Evolutionary conservation across 768 basidiomycete genomes (phyloP).

Genomic region (Rhizopogon rudus): DNA sequence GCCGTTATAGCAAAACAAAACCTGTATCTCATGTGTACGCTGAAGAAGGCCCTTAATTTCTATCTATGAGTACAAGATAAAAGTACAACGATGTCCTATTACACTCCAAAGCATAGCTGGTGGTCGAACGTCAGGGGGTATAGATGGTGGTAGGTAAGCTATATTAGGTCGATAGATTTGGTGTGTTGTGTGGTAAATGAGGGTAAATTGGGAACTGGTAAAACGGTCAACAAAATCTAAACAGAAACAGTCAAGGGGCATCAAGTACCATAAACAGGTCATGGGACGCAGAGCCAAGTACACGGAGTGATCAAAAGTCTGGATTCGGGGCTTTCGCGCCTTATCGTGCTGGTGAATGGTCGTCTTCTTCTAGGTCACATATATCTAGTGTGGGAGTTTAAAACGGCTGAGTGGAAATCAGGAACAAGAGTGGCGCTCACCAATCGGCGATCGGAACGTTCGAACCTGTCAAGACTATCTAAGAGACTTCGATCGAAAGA

Average conservation of each 20-base stretch:
- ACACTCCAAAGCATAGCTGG: not conserved
- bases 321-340: not conserved
- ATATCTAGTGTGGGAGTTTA: constrained; percentile 18
- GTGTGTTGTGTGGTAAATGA: not conserved
- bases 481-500: not conserved
- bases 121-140: not conserved
- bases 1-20: not conserved
- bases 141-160: constrained; percentile 3
- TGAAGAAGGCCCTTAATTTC: not conserved
- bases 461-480: constrained; percentile 20
- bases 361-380: constrained; percentile 21
- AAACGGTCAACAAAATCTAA: not conserved
- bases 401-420: not conserved
- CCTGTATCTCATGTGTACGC: not conserved
- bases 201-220: not conserved
- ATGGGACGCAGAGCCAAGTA: not conserved
- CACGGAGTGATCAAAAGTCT: not conserved
- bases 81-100: not conserved
- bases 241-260: not conserved
- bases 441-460: constrained; percentile 27
- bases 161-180: constrained; percentile 2
- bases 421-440: constrained; percentile 9
- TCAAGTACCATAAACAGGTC: not conserved
- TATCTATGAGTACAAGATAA: not conserved
- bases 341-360: constrained; percentile 17